These are phyloP conservation scores for Linum trigynum DNA, from an alignment of 345 rosid species.

Conservation along the genomic window DNA sequence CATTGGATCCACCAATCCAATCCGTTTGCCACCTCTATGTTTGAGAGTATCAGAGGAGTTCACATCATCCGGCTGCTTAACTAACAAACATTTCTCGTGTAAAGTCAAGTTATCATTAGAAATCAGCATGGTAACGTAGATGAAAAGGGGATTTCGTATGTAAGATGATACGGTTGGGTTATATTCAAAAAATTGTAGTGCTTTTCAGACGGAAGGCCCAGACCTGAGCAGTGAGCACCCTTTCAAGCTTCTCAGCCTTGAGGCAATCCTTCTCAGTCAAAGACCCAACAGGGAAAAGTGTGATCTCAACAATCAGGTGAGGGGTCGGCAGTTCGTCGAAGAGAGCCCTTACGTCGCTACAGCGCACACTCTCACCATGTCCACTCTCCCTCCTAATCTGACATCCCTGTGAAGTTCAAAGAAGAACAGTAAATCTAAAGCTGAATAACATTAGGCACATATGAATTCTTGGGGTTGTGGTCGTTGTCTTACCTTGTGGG, in stretches of 20 bases:
- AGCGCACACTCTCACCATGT: slow-evolving; percentile 91
- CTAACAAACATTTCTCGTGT: too few species aligned
- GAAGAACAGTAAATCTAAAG: too few species aligned
- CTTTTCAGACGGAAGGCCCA: slow-evolving; percentile 49
- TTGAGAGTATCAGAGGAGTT: too few species aligned
- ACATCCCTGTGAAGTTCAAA: slow-evolving; percentile 51
- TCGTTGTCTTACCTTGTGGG: slow-evolving; percentile 61
- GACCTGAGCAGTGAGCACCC: slow-evolving; percentile 75
- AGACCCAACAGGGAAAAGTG: slow-evolving; percentile 80
- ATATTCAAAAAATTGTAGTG: neutral
- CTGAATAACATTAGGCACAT: neutral
- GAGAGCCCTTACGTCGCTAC: slow-evolving; percentile 89
- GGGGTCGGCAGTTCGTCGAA: slow-evolving; percentile 97
- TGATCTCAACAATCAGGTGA: slow-evolving; percentile 71
- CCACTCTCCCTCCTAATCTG: slow-evolving; percentile 93
- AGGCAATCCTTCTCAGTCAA: slow-evolving; percentile 61
- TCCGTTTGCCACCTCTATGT: too few species aligned
- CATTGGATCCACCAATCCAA: too few species aligned
- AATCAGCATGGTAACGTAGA: too few species aligned
- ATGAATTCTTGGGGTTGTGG: neutral
- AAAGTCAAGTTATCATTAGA: too few species aligned
- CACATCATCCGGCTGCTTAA: too few species aligned
- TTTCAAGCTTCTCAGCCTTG: slow-evolving; percentile 92
- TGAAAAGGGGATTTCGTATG: too few species aligned
- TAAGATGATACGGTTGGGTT: slow-evolving; percentile 6